A percentile compares a stretch with the other conserved stretches of the same genome.
Conservation (phyloP, 139 green algal species). For the Chlamydomonas schloesseri region DNA sequence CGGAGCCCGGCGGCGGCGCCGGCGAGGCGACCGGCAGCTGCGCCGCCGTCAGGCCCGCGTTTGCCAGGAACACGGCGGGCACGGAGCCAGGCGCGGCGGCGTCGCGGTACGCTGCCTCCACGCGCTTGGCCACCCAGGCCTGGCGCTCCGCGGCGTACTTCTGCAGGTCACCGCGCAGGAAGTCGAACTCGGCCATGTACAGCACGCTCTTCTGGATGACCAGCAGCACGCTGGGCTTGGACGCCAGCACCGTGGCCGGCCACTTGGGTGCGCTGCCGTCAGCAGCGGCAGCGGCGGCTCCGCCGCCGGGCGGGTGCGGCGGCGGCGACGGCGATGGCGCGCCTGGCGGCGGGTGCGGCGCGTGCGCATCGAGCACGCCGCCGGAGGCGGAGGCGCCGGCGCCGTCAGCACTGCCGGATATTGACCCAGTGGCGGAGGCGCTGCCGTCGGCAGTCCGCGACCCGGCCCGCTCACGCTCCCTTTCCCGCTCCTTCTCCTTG, state of each 20-base stretch:
- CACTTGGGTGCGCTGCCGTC: neutral
- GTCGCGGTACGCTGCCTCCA: constrained; percentile 30
- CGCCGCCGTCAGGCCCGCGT: neutral
- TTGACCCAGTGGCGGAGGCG: neutral
- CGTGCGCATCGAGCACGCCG: too few relatives aligned
- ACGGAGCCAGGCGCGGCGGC: neutral
- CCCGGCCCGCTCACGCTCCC: too few relatives aligned
- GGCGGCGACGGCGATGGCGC: too few relatives aligned
- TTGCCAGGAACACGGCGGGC: constrained; percentile 2
- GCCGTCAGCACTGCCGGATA: too few relatives aligned
- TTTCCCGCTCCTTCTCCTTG: neutral
- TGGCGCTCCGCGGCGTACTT: neutral
- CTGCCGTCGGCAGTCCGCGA: neutral
- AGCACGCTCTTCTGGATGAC: constrained; percentile 28
- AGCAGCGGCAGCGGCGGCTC: neutral
- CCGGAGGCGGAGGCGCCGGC: too few relatives aligned
- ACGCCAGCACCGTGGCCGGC: constrained; percentile 32
- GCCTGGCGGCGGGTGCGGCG: too few relatives aligned
- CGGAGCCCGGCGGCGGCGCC: neutral
- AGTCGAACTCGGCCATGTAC: constrained; percentile 37
- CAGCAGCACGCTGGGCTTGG: constrained; percentile 11
- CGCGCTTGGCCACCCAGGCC: neutral
- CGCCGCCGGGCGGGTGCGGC: neutral
- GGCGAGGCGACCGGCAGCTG: too few relatives aligned
- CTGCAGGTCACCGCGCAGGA: constrained; percentile 1